These are phyloP conservation scores for Rhinocladiella mackenziei DNA, from an alignment of 2,329 filamentous ascomycete species.

Conservation along the genomic window DNA sequence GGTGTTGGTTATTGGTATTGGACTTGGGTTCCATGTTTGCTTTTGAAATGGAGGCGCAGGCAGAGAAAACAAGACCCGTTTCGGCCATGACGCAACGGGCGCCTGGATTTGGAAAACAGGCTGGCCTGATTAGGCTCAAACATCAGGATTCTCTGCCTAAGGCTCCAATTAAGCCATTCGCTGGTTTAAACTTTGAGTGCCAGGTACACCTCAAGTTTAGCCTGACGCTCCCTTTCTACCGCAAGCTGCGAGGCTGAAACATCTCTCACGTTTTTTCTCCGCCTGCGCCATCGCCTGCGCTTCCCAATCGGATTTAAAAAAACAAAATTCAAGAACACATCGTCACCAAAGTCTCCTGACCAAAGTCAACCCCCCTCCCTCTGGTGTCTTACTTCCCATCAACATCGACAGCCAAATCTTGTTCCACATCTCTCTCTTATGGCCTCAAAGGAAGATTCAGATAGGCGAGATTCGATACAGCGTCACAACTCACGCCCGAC, in stretches of 20 bases:
- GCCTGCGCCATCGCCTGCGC: neutral
- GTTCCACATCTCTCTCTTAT: constrained; percentile 6
- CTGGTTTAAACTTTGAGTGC: too few relatives aligned
- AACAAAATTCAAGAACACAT: neutral
- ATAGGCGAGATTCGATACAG: constrained; percentile 11
- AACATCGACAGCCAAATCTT: neutral
- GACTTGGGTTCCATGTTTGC: too few relatives aligned
- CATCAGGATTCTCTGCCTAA: too few relatives aligned
- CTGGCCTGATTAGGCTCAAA: too few relatives aligned
- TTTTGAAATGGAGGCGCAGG: constrained; percentile 7
- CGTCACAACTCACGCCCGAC: constrained; percentile 12
- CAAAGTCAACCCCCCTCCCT: neutral
- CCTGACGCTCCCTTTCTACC: neutral
- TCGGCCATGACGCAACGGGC: constrained; percentile 16
- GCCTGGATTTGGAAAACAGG: neutral
- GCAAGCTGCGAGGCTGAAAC: neutral
- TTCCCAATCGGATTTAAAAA: neutral
- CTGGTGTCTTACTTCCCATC: neutral
- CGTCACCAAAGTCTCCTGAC: too few relatives aligned
- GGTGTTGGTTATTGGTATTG: neutral
- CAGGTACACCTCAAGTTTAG: too few relatives aligned
- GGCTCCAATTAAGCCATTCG: too few relatives aligned
- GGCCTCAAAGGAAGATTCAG: constrained; percentile 16
- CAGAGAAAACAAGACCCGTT: constrained; percentile 1
- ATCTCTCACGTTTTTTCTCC: neutral